A percentile compares a stretch with the other conserved stretches of the same genome.
Evolutionary conservation across 345 rosid species (phyloP).

Genomic region (Eucalyptus polybractea): DNA sequence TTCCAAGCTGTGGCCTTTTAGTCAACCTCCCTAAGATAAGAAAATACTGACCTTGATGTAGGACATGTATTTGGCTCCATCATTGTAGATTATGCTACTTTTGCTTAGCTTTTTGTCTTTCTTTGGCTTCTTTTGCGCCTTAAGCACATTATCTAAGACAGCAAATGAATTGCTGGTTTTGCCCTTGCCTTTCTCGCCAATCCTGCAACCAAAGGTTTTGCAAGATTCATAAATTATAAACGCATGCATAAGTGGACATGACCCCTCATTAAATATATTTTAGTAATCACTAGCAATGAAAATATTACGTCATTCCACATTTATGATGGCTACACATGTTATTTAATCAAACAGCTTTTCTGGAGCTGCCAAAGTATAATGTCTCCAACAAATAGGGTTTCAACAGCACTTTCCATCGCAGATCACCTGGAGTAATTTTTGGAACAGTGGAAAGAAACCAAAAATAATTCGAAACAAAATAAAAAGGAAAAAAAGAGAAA

Average conservation of each 20-base stretch:
- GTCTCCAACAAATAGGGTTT: background rate
- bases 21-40: background rate
- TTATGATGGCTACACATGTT: background rate
- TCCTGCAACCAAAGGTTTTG: conserved; percentile 21
- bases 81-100: conserved; percentile 36
- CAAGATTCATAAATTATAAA: background rate
- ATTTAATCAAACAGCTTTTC: background rate
- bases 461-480: background rate
- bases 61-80: conserved; percentile 90
- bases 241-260: background rate
- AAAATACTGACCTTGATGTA: conserved; percentile 60
- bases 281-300: background rate
- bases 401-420: background rate
- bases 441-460: background rate
- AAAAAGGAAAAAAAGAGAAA: background rate
- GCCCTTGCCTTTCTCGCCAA: conserved; percentile 24
- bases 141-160: conserved; percentile 21
- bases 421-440: background rate
- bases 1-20: background rate
- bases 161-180: conserved; percentile 15
- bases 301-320: background rate
- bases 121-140: conserved; percentile 11
- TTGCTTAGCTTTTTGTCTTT: conserved; percentile 39
- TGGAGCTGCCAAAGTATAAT: background rate
- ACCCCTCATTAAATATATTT: background rate